Base-by-base conservation (phyloP, 129 eudicot species). In the Tagetes patula region DNA sequence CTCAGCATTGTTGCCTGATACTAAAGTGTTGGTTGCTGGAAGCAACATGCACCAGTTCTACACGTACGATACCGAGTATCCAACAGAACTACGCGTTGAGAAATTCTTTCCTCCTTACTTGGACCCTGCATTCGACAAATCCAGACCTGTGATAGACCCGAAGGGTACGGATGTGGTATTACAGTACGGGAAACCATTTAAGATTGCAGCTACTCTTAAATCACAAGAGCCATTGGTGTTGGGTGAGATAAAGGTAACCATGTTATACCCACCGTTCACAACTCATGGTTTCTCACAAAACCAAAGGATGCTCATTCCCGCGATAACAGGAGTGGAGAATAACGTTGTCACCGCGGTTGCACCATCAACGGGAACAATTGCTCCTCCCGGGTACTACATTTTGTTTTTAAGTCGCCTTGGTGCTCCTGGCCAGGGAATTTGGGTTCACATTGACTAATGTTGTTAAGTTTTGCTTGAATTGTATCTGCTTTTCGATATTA, bases 201-300 rank as follows among this genome's bases (percentile, higher is more conserved):
- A 40, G 8, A 13, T 87, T 41, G 11, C 82, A 8, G 72, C 77
- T 41, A 34, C 52, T 2, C 27, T 43, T 63, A 30, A 8, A 68
- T 43, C 69, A 1, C 20, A 48, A 0, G 55, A 3, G 1, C n/a
- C 49, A 0, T 11, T 80, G 11, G 60, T 34, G 3, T 3, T 65
- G 33, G 70, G 70, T 39, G 82, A 85, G 36, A 32, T 83, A n/a
- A 88, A 66, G 81, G 77, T 91, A 49, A 83, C 97, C 1, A 39
- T 91, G 89, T 72, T 77, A 36, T 62, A 82, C 6, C 97, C 97
- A n/a, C 96, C 97, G 0, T 91, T 91, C 47, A 88, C 97, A 0
- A 91, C 96, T 9, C 97, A 91, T 61, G 97, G 96, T 1, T 91
- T 79, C 80, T 88, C 92, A 0, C 79, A 67, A 65, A 81, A 76